Evolutionary conservation across 1,284 basidiomycete genomes (phyloP).

Genomic region (Inonotus obliquus): DNA sequence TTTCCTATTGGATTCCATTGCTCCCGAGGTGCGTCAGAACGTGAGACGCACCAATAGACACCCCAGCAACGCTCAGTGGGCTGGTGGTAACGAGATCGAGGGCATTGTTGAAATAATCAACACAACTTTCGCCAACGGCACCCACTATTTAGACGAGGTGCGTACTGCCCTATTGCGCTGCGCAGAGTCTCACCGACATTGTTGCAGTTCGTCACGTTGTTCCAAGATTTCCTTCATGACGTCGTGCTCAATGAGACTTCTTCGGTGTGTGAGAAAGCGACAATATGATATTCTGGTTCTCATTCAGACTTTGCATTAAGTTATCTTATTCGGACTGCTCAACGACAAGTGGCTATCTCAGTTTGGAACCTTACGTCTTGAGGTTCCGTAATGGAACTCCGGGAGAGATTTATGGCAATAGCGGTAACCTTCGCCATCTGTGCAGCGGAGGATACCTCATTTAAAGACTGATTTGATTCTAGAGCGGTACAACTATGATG

Average conservation of each 20-base stretch:
- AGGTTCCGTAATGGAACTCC: conserved; percentile 47
- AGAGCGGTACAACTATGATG: conserved; percentile 59
- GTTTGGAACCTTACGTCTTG: conserved; percentile 51
- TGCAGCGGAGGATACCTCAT: not conserved
- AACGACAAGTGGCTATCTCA: conserved; percentile 52
- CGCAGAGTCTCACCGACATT: not conserved
- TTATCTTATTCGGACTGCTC: conserved; percentile 61
- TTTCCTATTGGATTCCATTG: conserved; percentile 47
- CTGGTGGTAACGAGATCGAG: conserved; percentile 59
- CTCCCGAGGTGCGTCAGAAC: conserved; percentile 55
- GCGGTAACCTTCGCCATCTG: conserved; percentile 30
- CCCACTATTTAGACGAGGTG: conserved; percentile 48
- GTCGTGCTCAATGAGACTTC: conserved; percentile 45
- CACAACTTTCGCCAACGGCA: conserved; percentile 33
- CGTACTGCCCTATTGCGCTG: conserved; percentile 12
- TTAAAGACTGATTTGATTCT: not conserved
- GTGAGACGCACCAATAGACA: conserved; percentile 51
- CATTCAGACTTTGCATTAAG: conserved; percentile 26
- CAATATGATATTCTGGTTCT: not conserved
- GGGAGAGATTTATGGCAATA: conserved; percentile 55
- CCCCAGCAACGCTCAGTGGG: conserved; percentile 57
- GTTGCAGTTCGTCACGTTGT: conserved; percentile 43
- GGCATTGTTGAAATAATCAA: conserved; percentile 43
- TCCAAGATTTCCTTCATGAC: conserved; percentile 49
- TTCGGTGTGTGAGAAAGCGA: conserved; percentile 33